A percentile compares a stretch with the other conserved stretches of the same genome.
phyloP scores from a whole-genome alignment of 768 basidiomycete genomes.

The Amanita rubescens region DNA sequence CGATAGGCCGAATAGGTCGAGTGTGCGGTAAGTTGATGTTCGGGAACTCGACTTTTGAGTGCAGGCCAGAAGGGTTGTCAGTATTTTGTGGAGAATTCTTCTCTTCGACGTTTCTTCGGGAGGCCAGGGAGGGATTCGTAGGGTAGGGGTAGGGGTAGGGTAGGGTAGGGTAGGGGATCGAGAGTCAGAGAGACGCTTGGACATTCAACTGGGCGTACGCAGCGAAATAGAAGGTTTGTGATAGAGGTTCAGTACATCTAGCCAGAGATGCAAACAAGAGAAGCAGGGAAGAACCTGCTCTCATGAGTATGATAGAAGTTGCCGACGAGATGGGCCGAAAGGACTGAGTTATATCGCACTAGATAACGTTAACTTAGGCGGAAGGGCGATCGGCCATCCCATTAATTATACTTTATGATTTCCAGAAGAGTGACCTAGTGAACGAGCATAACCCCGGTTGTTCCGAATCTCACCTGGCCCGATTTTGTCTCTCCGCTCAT shows the following conservation, averaged over 20 bases:
- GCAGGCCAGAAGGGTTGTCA: neutral
- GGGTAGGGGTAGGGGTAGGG: constrained; percentile 22
- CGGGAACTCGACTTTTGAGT: neutral
- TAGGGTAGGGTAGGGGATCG: no score
- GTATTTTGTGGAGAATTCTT: constrained; percentile 5
- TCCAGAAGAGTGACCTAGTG: neutral
- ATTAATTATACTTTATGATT: constrained; percentile 1
- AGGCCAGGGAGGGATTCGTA: constrained; percentile 16
- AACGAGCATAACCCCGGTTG: neutral
- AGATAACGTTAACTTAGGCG: constrained; percentile 2
- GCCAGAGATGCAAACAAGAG: constrained; percentile 11
- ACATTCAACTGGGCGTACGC: constrained; percentile 34
- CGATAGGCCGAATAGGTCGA: constrained; percentile 19
- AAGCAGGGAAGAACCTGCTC: constrained; percentile 7
- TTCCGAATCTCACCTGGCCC: neutral
- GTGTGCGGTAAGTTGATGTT: neutral
- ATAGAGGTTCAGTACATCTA: constrained; percentile 39
- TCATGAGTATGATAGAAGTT: constrained; percentile 15
- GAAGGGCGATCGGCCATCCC: constrained; percentile 1
- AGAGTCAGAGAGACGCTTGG: constrained; percentile 23
- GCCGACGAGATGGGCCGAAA: constrained; percentile 11
- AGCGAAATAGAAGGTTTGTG: constrained; percentile 27
- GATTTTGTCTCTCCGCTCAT: neutral
- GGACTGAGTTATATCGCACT: constrained; percentile 8
- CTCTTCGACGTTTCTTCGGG: neutral